Evolutionary conservation across 306 rosid genomes (phyloP).

Genomic region (Begonia peltatifolia): DNA sequence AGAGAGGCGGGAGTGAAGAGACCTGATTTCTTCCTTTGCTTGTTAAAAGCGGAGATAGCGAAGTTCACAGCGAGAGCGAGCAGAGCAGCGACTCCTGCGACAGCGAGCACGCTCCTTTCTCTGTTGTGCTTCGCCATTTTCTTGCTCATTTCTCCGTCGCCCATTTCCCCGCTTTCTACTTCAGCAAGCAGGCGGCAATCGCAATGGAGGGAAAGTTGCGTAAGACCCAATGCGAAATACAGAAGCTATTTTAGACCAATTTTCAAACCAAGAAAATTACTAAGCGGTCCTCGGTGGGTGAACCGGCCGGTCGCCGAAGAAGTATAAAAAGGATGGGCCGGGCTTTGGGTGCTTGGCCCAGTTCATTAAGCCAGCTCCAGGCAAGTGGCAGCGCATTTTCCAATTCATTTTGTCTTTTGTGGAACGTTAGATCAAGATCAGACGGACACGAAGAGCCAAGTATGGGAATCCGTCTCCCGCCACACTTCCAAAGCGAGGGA

Average conservation of each 20-base stretch:
- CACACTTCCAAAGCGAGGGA: conserved; percentile 30
- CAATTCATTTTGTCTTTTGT: too few relatives aligned
- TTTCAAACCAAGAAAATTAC: too few relatives aligned
- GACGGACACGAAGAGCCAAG: conserved; percentile 1
- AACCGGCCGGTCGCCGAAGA: conserved; percentile 1
- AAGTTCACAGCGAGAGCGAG: conserved; percentile 56
- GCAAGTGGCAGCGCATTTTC: too few relatives aligned
- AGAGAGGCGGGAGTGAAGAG: not conserved
- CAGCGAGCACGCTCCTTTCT: conserved; percentile 23
- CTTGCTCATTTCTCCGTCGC: conserved; percentile 27
- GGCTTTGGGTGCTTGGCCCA: too few relatives aligned
- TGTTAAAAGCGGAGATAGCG: conserved; percentile 46
- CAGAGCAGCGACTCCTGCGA: conserved; percentile 79
- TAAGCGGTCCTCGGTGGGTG: not conserved
- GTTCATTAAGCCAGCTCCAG: too few relatives aligned
- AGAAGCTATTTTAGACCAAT: too few relatives aligned
- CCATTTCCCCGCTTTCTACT: conserved; percentile 25
- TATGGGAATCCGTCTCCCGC: conserved; percentile 35
- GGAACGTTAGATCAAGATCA: conserved; percentile 1
- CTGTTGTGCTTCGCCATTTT: conserved; percentile 38
- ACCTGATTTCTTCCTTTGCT: conserved; percentile 55
- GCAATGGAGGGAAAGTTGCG: conserved; percentile 44
- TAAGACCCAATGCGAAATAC: too few relatives aligned
- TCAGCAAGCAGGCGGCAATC: conserved; percentile 21
- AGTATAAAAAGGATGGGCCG: too few relatives aligned